phyloP scores from a whole-genome alignment of 2,329 filamentous ascomycete genomes.

The Venturia oleaginea region DNA sequence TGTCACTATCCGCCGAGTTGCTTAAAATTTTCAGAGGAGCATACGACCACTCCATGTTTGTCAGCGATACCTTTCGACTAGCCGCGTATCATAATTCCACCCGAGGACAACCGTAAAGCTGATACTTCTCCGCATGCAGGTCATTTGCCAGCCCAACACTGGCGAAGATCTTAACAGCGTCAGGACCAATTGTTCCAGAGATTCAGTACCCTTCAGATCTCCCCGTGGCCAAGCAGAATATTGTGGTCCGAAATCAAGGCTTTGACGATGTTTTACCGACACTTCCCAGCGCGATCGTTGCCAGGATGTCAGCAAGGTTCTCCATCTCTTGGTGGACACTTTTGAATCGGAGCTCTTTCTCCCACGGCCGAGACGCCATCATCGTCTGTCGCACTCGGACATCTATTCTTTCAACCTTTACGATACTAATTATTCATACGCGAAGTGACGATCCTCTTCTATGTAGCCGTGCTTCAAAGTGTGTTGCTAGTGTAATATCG shows the following conservation, averaged over 20 bases:
- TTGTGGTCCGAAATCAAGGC: background rate
- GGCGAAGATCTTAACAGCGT: background rate
- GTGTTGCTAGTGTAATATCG: background rate
- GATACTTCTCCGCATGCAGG: background rate
- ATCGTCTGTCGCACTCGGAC: background rate
- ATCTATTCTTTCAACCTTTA: background rate
- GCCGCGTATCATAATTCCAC: background rate
- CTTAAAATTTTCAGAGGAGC: background rate
- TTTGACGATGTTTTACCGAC: background rate
- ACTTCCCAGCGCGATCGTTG: background rate
- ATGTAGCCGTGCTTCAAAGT: background rate
- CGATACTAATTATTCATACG: background rate
- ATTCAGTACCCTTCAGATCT: background rate
- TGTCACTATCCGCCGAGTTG: background rate
- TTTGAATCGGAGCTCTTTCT: background rate
- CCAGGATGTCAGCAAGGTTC: background rate
- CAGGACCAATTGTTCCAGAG: background rate
- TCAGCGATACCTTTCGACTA: too few relatives aligned
- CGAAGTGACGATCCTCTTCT: background rate
- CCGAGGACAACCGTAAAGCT: background rate
- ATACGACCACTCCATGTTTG: too few relatives aligned
- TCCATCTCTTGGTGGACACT: background rate
- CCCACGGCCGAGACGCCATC: background rate
- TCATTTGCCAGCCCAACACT: background rate
- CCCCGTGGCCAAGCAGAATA: background rate